These are phyloP conservation scores for Thermoascus crustaceus DNA, from an alignment of 2,329 filamentous ascomycete genomes.

Conservation along the genomic window DNA sequence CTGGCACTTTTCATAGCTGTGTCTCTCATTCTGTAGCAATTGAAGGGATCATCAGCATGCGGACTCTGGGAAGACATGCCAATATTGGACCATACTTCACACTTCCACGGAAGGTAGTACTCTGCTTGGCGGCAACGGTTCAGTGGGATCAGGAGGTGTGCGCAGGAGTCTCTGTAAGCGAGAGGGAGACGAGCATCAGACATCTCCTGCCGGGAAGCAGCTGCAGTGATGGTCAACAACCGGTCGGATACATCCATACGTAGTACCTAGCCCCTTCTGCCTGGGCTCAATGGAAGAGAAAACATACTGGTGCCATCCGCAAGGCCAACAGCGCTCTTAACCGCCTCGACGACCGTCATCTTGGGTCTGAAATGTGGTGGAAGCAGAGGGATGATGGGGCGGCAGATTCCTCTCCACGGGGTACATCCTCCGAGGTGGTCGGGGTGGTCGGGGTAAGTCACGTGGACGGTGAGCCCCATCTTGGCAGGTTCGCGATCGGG, in stretches of 20 bases:
- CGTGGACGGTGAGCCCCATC: conserved; percentile 8
- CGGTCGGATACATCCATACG: conserved; percentile 5
- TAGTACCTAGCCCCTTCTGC: conserved; percentile 3
- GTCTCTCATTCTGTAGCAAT: conserved; percentile 71
- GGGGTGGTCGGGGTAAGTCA: too few species aligned
- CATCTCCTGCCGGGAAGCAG: conserved; percentile 69
- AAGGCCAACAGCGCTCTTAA: conserved; percentile 43
- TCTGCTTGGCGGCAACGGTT: conserved; percentile 89
- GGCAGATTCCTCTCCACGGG: too few species aligned
- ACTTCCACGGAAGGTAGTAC: conserved; percentile 97
- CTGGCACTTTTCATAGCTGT: conserved; percentile 98
- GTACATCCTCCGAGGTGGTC: too few species aligned
- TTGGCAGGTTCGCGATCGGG: conserved; percentile 7
- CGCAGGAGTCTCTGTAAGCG: conserved; percentile 91
- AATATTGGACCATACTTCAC: conserved; percentile 68
- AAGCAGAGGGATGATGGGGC: not conserved
- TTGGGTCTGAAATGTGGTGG: conserved; percentile 10
- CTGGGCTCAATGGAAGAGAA: conserved; percentile 16
- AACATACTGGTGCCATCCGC: conserved; percentile 31
- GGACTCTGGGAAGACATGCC: not conserved
- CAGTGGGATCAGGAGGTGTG: conserved; percentile 85
- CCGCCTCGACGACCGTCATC: conserved; percentile 41
- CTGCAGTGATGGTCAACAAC: conserved; percentile 12
- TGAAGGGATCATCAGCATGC: conserved; percentile 6
- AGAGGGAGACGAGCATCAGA: conserved; percentile 79